Evolutionary conservation across 2,329 filamentous ascomycete species (phyloP), one percentile per base, ranked within the genome.

Genomic region (Cercospora janseana): DNA sequence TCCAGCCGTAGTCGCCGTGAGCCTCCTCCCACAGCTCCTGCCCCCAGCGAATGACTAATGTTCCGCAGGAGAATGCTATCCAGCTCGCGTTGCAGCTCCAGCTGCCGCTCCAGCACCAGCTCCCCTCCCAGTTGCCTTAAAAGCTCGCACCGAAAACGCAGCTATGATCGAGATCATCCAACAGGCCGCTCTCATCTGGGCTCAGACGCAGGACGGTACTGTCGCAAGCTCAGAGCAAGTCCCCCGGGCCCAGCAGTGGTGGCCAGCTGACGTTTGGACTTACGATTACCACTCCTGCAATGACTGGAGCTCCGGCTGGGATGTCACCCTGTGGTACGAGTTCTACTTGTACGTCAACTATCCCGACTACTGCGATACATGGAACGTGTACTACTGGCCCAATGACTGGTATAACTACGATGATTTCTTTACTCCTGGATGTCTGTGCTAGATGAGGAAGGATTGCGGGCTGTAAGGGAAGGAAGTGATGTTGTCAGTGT

Each of bases 251-350:
- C 29, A 24, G 21, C 7, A 10, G 9, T 20, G 31, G 12, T 46
- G 29, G 29, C 43, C 43, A 16, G 7, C 12, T 6, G 20, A 38
- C 8, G 29, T 16, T 9, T 46, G 21, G 13, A 4, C 12, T 3
- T 10, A 27, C 20, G 28, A 37, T 15, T 15, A 16, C 43, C 28
- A 16, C 12, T 13, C 20, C 12, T 16, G 35, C 32, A 46, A 46
- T 32, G 28, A 21, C 43, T 46, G 41, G 16, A 32, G 13, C 43
- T n/a, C 27, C 7, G 43, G 43, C 29, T 37, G 43, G 43, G 20
- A 27, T 18, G 43, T 12, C 12, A 23, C 35, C 9, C 6, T 37
- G 21, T 46, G 43, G 43, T 37, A 46, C 43, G 12, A 27, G 28
- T 46, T 27, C 42, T 24, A 18, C 9, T 23, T 46, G 31, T 46